These are phyloP conservation scores for Talaromyces sp. DNA, from an alignment of 2,329 filamentous ascomycete species.

Conservation along the genomic window DNA sequence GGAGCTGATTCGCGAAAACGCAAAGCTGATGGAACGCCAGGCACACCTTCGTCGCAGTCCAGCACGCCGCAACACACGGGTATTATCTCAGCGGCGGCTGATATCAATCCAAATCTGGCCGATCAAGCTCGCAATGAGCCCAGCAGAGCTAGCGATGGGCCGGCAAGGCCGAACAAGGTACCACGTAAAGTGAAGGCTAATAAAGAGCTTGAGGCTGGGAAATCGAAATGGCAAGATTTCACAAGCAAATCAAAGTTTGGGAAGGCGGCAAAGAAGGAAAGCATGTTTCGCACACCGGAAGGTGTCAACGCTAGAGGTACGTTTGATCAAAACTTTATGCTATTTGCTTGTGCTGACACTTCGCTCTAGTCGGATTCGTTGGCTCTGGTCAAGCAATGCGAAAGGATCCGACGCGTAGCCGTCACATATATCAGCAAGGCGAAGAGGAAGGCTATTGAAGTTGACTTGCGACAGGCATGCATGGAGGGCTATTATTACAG, in stretches of 20 bases:
- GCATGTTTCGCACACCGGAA: conserved; percentile 94
- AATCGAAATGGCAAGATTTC: conserved; percentile 94
- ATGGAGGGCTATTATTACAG: conserved; percentile 5
- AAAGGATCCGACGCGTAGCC: conserved; percentile 76
- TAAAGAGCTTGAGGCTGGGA: conserved; percentile 84
- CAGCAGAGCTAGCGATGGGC: conserved; percentile 59
- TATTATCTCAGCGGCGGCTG: conserved; percentile 64
- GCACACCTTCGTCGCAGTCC: conserved; percentile 42
- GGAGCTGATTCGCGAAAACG: conserved; percentile 66
- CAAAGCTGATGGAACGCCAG: conserved; percentile 75
- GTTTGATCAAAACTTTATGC: conserved; percentile 14
- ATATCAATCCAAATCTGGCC: conserved; percentile 62
- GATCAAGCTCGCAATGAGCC: conserved; percentile 62
- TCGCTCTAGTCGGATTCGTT: conserved; percentile 76
- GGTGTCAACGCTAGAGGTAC: conserved; percentile 80
- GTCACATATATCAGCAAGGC: conserved; percentile 78
- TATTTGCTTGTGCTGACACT: neutral
- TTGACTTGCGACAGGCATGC: neutral
- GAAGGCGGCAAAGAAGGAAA: conserved; percentile 80
- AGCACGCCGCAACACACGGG: conserved; percentile 44
- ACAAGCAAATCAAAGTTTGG: conserved; percentile 64
- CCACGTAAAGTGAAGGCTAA: conserved; percentile 79
- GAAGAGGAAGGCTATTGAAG: conserved; percentile 59
- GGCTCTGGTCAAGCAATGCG: conserved; percentile 95
- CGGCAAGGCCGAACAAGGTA: conserved; percentile 61